A percentile compares a stretch with the other conserved stretches of the same genome.
Conservation (phyloP, 805 yeast genomes). For the Debaryomyces prosopidis region DNA sequence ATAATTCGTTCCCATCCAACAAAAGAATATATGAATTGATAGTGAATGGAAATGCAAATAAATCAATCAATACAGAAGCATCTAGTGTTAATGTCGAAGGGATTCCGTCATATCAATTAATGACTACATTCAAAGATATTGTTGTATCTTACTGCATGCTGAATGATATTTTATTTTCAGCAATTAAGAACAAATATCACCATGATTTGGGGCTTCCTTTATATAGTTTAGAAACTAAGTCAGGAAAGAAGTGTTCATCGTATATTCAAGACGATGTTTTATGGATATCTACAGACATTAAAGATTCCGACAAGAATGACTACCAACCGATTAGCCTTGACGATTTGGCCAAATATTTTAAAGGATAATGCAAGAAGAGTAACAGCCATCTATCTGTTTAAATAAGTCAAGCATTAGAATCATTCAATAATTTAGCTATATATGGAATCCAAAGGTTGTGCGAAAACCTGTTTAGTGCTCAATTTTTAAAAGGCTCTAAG, state of each 20-base stretch:
- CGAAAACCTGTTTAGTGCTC: background rate
- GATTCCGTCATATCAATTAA: constrained; percentile 43
- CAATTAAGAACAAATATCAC: constrained; percentile 29
- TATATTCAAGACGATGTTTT: constrained; percentile 69
- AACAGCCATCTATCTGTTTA: no score
- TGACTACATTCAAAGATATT: constrained; percentile 61
- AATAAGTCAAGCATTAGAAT: no score
- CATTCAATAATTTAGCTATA: no score
- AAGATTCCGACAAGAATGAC: constrained; percentile 14
- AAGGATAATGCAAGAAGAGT: background rate
- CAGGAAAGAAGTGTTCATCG: constrained; percentile 37
- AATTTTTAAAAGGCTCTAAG: background rate
- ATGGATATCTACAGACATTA: constrained; percentile 38
- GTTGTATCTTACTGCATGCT: constrained; percentile 59
- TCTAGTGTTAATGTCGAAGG: constrained; percentile 23
- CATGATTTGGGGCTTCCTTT: constrained; percentile 43
- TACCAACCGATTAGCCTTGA: constrained; percentile 47
- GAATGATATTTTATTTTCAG: constrained; percentile 45
- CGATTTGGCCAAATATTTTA: constrained; percentile 15
- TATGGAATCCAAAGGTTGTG: background rate
- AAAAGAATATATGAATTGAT: background rate
- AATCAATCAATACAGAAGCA: background rate
- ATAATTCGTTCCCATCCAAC: constrained; percentile 3
- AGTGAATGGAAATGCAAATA: background rate
- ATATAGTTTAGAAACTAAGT: constrained; percentile 37